Percentiles rank a stretch among this genome's conserved stretches.
These are phyloP conservation scores for Shiraia bambusicola DNA, from an alignment of 2,329 filamentous ascomycete species.

Conservation along the genomic window DNA sequence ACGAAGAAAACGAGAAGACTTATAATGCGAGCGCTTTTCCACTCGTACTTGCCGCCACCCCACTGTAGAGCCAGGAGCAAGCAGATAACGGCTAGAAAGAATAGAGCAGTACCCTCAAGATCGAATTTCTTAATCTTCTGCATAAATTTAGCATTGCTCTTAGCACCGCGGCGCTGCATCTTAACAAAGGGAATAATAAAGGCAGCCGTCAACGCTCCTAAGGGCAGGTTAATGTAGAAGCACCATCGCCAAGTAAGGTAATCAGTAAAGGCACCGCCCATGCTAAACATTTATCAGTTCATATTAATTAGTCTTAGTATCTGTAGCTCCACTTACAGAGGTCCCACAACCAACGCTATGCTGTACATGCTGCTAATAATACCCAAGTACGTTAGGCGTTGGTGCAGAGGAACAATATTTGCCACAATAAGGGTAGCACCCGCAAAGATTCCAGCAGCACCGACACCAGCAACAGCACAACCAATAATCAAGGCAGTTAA, in stretches of 20 bases:
- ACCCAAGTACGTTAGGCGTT: slow-evolving; percentile 53
- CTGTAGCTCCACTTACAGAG: slow-evolving; percentile 38
- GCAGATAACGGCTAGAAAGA: slow-evolving; percentile 52
- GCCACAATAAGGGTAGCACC: slow-evolving; percentile 53
- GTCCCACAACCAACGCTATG: slow-evolving; percentile 51
- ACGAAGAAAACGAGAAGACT: slow-evolving; percentile 49
- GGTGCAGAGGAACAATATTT: slow-evolving; percentile 47
- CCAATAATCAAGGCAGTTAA: slow-evolving; percentile 55
- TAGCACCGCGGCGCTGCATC: slow-evolving; percentile 36
- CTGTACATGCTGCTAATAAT: slow-evolving; percentile 54
- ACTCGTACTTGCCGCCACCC: slow-evolving; percentile 52
- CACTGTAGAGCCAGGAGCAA: slow-evolving; percentile 54
- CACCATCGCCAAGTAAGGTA: slow-evolving; percentile 53
- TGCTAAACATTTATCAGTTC: slow-evolving; percentile 34
- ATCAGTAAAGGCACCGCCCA: slow-evolving; percentile 51
- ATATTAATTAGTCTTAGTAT: slow-evolving; percentile 9
- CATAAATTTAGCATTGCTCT: slow-evolving; percentile 38
- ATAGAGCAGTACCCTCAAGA: slow-evolving; percentile 46
- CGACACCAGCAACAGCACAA: slow-evolving; percentile 54
- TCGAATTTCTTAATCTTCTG: slow-evolving; percentile 50
- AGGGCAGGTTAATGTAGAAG: slow-evolving; percentile 52
- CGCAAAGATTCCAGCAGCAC: slow-evolving; percentile 53
- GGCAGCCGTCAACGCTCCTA: slow-evolving; percentile 49
- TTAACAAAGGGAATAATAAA: slow-evolving; percentile 46
- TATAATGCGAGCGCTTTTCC: slow-evolving; percentile 50